These are phyloP conservation scores for Antitrichia curtipendula DNA, from an alignment of 225 moss, liverwort and hornwort species.

Conservation along the genomic window DNA sequence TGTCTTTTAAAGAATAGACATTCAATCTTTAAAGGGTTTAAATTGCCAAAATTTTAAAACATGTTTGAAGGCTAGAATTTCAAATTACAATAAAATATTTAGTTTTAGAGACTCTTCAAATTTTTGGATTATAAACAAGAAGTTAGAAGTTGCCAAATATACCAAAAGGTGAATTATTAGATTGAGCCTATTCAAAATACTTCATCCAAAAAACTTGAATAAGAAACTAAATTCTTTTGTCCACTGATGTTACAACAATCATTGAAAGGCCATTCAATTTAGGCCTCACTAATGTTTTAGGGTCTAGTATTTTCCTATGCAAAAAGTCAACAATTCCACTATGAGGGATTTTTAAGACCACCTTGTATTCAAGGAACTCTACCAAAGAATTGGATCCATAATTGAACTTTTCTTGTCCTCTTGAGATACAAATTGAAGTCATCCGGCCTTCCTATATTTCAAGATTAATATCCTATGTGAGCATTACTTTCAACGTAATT, in stretches of 20 bases:
- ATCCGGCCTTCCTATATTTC: neutral
- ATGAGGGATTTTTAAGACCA: neutral
- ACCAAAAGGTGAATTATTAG: neutral
- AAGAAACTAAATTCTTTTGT: neutral
- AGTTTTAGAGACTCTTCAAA: neutral
- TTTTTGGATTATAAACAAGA: neutral
- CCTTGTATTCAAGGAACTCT: neutral
- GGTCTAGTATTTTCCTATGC: neutral
- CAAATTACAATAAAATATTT: neutral
- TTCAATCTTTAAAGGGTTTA: neutral
- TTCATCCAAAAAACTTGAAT: neutral
- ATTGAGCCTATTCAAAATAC: neutral
- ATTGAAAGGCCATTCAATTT: neutral
- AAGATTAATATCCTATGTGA: neutral
- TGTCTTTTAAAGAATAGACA: neutral
- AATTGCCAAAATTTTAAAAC: neutral
- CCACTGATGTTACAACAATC: neutral
- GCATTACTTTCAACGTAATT: fast-evolving
- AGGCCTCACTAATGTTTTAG: neutral
- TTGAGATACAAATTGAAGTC: neutral
- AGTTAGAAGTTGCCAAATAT: neutral
- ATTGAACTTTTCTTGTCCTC: neutral
- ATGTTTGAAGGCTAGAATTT: neutral
- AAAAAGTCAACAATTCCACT: neutral
- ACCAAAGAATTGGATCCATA: neutral